phyloP scores from a whole-genome alignment of 1,139 yeast genomes.

The Diutina scorzettiae region DNA sequence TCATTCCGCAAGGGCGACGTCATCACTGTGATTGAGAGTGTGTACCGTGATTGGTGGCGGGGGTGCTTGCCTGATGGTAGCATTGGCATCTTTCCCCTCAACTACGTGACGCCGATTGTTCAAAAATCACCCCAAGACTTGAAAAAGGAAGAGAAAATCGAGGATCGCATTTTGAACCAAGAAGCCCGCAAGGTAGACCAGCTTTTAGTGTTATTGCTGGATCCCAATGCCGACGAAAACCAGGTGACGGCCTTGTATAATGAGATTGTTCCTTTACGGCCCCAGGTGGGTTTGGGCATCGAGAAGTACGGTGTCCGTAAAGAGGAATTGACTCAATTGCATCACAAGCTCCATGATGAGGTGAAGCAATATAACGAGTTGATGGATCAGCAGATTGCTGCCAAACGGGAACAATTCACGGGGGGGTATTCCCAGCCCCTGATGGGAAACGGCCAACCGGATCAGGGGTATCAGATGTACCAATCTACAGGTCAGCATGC shows the following conservation, averaged over 20 bases:
- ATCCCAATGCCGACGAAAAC: slow-evolving; percentile 21
- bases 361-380: slow-evolving; percentile 58
- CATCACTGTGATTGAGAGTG: slow-evolving; percentile 77
- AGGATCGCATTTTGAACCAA: slow-evolving; percentile 16
- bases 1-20: slow-evolving; percentile 66
- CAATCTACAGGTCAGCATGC: too few species aligned
- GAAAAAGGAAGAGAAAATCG: slow-evolving; percentile 19
- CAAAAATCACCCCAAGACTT: slow-evolving; percentile 46
- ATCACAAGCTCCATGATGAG: slow-evolving; percentile 58
- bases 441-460: too few species aligned
- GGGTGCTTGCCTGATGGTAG: slow-evolving; percentile 69
- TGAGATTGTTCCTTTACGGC: slow-evolving; percentile 58
- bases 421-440: not conserved
- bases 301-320: slow-evolving; percentile 66
- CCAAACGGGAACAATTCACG: slow-evolving; percentile 7
- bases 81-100: slow-evolving; percentile 86
- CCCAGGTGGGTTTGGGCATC: slow-evolving; percentile 57
- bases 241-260: slow-evolving; percentile 50
- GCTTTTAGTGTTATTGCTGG: slow-evolving; percentile 45
- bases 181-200: slow-evolving; percentile 24
- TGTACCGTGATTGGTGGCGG: slow-evolving; percentile 92
- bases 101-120: slow-evolving; percentile 74
- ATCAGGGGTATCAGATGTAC: too few species aligned
- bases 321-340: slow-evolving; percentile 62
- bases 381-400: slow-evolving; percentile 37